Evolutionary conservation across 2,329 filamentous ascomycete genomes (phyloP).

Genomic region (Pseudogymnoascus sp.): DNA sequence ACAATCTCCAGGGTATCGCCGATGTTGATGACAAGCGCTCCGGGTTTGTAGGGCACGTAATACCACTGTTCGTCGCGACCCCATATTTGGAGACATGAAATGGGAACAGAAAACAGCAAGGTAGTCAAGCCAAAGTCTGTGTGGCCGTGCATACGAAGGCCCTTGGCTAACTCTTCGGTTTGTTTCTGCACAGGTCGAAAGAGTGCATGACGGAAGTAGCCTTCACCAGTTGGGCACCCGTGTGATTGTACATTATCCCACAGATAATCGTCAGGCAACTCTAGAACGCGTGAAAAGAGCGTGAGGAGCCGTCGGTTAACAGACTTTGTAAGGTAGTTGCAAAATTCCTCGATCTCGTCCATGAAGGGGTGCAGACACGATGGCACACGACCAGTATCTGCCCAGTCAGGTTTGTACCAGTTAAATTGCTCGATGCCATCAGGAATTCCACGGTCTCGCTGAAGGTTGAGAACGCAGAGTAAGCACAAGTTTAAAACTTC

Average conservation of each 20-base stretch:
- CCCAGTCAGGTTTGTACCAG: slow-evolving; percentile 43
- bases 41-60: slow-evolving; percentile 37
- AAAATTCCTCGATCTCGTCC: slow-evolving; percentile 41
- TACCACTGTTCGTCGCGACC: slow-evolving; percentile 39
- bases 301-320: slow-evolving; percentile 38
- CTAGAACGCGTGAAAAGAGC: slow-evolving; percentile 38
- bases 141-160: slow-evolving; percentile 40
- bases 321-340: slow-evolving; percentile 41
- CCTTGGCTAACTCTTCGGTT: slow-evolving; percentile 29
- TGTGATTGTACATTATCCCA: slow-evolving; percentile 39
- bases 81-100: slow-evolving; percentile 41
- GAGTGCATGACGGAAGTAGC: slow-evolving; percentile 40
- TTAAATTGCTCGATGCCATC: slow-evolving; percentile 50
- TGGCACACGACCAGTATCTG: slow-evolving; percentile 36
- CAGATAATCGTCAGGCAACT: slow-evolving; percentile 38
- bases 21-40: slow-evolving; percentile 41
- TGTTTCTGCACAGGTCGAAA: slow-evolving; percentile 31
- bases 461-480: not conserved
- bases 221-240: slow-evolving; percentile 36
- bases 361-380: slow-evolving; percentile 41
- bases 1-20: slow-evolving; percentile 39
- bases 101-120: slow-evolving; percentile 39
- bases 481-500: not conserved
- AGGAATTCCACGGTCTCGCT: slow-evolving; percentile 35
- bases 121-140: slow-evolving; percentile 42